Conservation (phyloP, 2,329 filamentous ascomycete genomes). For the Phaeomoniella chlamydospora region DNA sequence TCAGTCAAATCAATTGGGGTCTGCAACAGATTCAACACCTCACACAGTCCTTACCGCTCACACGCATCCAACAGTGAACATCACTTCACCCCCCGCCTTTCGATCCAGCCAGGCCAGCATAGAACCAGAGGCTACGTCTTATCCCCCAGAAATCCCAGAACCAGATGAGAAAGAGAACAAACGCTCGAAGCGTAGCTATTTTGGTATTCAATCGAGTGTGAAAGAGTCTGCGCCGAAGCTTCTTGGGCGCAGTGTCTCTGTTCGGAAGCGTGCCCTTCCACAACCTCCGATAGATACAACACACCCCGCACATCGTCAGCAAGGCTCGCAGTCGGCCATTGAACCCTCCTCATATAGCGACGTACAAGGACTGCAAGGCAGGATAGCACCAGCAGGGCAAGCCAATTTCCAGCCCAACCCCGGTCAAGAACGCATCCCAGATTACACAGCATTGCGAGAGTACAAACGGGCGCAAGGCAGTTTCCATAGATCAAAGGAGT, state of each 20-base stretch:
- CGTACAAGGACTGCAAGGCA: not conserved
- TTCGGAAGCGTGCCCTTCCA: not conserved
- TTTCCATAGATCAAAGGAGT: not conserved
- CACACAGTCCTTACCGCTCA: not conserved
- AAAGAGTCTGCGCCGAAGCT: not conserved
- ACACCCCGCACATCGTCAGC: not conserved
- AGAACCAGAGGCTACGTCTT: no score
- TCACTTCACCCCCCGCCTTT: not conserved
- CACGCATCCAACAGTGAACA: not conserved
- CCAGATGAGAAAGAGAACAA: not conserved
- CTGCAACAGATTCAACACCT: no score
- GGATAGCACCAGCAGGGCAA: no score
- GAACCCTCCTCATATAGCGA: no score
- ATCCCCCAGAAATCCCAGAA: no score
- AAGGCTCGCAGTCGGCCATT: not conserved
- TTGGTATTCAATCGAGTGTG: not conserved
- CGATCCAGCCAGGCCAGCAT: no score
- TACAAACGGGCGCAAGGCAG: not conserved
- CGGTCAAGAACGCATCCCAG: not conserved
- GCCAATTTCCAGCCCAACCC: not conserved
- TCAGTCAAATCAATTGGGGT: no score
- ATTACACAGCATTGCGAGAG: not conserved
- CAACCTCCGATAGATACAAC: not conserved
- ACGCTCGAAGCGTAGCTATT: not conserved
- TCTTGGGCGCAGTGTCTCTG: not conserved